Conservation (phyloP, 306 rosid species). For the Prunus persica region DNA sequence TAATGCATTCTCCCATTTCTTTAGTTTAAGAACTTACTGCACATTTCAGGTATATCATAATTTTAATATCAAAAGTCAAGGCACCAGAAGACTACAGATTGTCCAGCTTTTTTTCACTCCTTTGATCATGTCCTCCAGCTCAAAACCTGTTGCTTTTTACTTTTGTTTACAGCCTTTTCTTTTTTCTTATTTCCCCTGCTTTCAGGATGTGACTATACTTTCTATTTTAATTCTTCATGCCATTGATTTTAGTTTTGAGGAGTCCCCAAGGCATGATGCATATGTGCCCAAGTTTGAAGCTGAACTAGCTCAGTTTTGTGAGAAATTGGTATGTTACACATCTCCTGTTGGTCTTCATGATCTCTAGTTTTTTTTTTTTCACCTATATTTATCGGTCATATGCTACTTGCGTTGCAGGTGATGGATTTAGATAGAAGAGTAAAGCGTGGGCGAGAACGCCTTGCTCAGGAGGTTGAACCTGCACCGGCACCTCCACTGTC, state of each 20-base stretch:
- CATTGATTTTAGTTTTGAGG: slow-evolving; percentile 69
- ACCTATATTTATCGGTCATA: background rate
- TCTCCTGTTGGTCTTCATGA: background rate
- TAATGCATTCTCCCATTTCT: background rate
- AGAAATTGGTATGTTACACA: slow-evolving; percentile 66
- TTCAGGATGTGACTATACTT: background rate
- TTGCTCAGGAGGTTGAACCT: slow-evolving; percentile 97
- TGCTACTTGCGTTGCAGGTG: slow-evolving; percentile 48
- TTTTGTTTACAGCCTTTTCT: background rate
- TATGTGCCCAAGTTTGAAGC: slow-evolving; percentile 87
- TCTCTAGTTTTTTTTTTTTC: background rate
- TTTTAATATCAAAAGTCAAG: background rate
- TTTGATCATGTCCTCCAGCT: background rate
- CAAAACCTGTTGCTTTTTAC: background rate
- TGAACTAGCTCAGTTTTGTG: slow-evolving; percentile 92
- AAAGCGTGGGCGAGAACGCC: slow-evolving; percentile 93
- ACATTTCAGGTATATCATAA: background rate
- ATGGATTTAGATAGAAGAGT: slow-evolving; percentile 98
- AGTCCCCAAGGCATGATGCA: slow-evolving; percentile 84
- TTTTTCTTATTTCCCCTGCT: background rate
- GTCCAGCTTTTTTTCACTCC: background rate
- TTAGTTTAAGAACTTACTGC: background rate
- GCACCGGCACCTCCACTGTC: slow-evolving; percentile 78
- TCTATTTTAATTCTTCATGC: slow-evolving; percentile 18
- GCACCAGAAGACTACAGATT: background rate